A percentile compares a stretch with the other conserved stretches of the same genome.
Evolutionary conservation across 1,284 basidiomycete species (phyloP).

Genomic region (Boletus holoroseus): DNA sequence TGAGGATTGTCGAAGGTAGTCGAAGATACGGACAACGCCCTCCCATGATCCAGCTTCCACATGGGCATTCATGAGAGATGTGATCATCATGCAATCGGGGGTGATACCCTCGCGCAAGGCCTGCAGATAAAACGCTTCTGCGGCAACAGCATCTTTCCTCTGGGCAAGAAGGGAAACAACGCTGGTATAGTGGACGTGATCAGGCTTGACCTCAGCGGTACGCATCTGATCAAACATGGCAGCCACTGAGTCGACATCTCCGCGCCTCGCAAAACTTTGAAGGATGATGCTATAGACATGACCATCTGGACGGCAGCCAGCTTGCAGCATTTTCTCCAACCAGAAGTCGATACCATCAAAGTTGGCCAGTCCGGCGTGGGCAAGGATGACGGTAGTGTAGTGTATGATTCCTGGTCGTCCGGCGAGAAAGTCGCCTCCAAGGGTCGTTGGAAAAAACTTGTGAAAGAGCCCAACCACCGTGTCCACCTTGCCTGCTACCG

Average conservation of each 20-base stretch:
- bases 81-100: slow-evolving; percentile 63
- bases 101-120: slow-evolving; percentile 57
- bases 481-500: slow-evolving; percentile 40
- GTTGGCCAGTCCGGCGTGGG: slow-evolving; percentile 48
- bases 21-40: slow-evolving; percentile 67
- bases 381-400: slow-evolving; percentile 55
- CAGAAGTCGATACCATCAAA: slow-evolving; percentile 51
- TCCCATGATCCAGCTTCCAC: slow-evolving; percentile 79
- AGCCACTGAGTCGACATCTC: slow-evolving; percentile 53
- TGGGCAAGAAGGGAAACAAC: slow-evolving; percentile 67
- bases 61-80: slow-evolving; percentile 78
- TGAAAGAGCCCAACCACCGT: slow-evolving; percentile 50
- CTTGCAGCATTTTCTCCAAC: slow-evolving; percentile 49
- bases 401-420: slow-evolving; percentile 44
- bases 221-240: slow-evolving; percentile 63
- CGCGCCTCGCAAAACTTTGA: slow-evolving; percentile 52
- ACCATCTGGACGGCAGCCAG: slow-evolving; percentile 48
- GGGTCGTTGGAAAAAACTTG: slow-evolving; percentile 42
- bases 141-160: slow-evolving; percentile 61
- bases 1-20: slow-evolving; percentile 51
- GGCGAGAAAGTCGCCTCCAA: slow-evolving; percentile 24
- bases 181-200: slow-evolving; percentile 58
- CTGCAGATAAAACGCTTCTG: slow-evolving; percentile 62
- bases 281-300: slow-evolving; percentile 61
- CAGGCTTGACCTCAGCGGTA: slow-evolving; percentile 43